phyloP scores from a whole-genome alignment of 2,329 filamentous ascomycete species.

The Arthrinium phaeospermum region DNA sequence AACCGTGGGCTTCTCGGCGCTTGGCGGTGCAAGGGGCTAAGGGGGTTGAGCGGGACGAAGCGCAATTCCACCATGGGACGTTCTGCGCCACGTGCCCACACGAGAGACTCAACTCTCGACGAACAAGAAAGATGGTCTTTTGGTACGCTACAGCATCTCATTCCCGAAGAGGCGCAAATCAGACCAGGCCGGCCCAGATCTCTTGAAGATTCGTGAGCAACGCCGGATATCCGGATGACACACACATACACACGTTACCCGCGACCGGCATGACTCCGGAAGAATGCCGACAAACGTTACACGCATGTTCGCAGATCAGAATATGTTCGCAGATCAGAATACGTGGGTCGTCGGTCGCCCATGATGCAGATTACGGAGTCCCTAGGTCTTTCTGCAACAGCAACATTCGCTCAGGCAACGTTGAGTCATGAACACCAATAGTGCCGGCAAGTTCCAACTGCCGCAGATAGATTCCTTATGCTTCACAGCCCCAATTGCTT shows the following conservation, averaged over 20 bases:
- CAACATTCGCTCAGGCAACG: not conserved
- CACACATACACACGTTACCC: not conserved
- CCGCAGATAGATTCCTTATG: not conserved
- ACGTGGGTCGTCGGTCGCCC: not conserved
- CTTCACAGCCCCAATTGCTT: too few relatives aligned
- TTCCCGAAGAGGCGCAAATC: not conserved
- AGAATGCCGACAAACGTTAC: not conserved
- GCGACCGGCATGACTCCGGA: not conserved
- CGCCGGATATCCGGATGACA: not conserved
- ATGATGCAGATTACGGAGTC: not conserved
- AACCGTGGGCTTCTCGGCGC: not conserved
- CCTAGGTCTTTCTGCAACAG: not conserved
- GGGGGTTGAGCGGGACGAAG: constrained; percentile 1
- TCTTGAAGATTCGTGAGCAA: not conserved
- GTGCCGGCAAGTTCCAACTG: not conserved
- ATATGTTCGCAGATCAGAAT: not conserved
- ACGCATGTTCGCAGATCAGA: not conserved
- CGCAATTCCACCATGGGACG: not conserved
- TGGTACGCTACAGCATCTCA: not conserved
- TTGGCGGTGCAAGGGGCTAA: not conserved
- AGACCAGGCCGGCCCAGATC: not conserved
- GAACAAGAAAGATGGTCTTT: not conserved
- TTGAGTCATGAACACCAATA: not conserved
- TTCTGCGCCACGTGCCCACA: not conserved
- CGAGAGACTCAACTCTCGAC: not conserved